Percentiles rank a stretch among this genome's conserved stretches.
These are phyloP conservation scores for Penicillium cataractarum DNA, from an alignment of 495 filamentous ascomycete species.

Conservation along the genomic window DNA sequence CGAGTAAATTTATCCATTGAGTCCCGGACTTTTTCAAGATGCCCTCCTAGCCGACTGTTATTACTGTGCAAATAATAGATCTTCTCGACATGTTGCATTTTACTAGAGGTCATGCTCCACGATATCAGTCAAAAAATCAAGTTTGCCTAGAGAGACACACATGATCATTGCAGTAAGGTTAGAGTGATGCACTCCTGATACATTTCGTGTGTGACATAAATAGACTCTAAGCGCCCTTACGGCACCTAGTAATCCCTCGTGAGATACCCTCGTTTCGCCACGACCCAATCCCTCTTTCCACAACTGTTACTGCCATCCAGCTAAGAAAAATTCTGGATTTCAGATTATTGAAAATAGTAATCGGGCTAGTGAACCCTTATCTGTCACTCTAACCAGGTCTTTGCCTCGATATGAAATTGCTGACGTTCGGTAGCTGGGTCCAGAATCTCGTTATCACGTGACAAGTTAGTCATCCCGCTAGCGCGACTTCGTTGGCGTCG, in stretches of 20 bases:
- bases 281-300: neutral
- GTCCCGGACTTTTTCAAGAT: neutral
- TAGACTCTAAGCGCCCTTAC: constrained; percentile 27
- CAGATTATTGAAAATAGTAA: neutral
- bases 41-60: neutral
- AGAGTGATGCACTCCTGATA: constrained; percentile 14
- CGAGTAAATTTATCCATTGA: neutral
- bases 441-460: constrained; percentile 10
- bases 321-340: neutral
- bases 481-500: constrained; percentile 21
- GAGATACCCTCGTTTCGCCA: neutral
- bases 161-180: neutral
- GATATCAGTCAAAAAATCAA: neutral
- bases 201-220: constrained; percentile 27
- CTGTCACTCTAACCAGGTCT: neutral
- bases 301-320: neutral
- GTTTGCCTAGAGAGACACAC: neutral
- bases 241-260: constrained; percentile 9
- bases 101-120: neutral
- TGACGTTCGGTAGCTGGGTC: neutral
- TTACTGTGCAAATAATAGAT: neutral
- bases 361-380: neutral
- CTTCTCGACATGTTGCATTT: neutral
- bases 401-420: neutral
- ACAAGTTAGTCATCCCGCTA: constrained; percentile 22